A percentile compares a stretch with the other conserved stretches of the same genome.
phyloP scores from a whole-genome alignment of 2,329 filamentous ascomycete genomes.

The Biscogniauxia sp. region DNA sequence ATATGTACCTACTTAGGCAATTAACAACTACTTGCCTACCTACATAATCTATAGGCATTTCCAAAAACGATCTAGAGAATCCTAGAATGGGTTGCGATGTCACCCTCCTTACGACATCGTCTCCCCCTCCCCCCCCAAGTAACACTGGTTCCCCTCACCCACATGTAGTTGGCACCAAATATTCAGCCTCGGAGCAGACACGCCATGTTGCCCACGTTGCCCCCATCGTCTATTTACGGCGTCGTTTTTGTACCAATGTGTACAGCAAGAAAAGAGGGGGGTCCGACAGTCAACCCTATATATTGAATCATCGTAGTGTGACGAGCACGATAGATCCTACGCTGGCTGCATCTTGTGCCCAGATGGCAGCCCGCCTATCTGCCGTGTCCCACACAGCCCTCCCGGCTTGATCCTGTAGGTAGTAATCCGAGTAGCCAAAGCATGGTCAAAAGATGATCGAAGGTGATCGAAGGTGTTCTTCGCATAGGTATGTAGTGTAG shows the following conservation, averaged over 20 bases:
- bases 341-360: too few species aligned
- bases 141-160: not conserved
- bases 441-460: too few species aligned
- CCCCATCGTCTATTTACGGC: not conserved
- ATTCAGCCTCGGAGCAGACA: not conserved
- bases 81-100: not conserved
- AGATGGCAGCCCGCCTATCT: not conserved
- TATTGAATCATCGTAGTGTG: not conserved
- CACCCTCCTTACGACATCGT: not conserved
- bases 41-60: not conserved
- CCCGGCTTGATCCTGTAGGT: not conserved
- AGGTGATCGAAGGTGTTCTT: too few species aligned
- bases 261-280: not conserved
- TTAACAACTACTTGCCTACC: not conserved
- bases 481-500: too few species aligned
- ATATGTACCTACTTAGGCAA: too few species aligned
- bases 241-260: not conserved
- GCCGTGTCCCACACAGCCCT: not conserved
- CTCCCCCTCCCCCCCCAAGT: not conserved
- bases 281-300: not conserved
- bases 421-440: too few species aligned
- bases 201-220: not conserved
- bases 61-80: not conserved
- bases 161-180: not conserved
- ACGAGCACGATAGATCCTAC: not conserved